A percentile compares a stretch with the other conserved stretches of the same genome.
These are phyloP conservation scores for Mortierella sp. DNA, from an alignment of 371 early-diverging fungal species.

Conservation along the genomic window DNA sequence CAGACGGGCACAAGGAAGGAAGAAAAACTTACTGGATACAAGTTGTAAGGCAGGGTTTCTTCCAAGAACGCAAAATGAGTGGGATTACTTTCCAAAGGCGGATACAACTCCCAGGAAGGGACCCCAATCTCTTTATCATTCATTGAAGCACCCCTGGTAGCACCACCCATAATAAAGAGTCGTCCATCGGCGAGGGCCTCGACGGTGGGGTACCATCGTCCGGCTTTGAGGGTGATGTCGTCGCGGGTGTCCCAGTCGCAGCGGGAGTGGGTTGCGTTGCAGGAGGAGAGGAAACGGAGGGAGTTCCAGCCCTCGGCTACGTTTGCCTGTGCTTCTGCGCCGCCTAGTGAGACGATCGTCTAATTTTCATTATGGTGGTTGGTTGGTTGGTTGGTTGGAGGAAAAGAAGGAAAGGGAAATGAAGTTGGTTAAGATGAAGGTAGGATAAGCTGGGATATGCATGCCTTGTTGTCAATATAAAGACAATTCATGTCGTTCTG, in stretches of 20 bases:
- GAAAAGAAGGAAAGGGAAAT: constrained; percentile 2
- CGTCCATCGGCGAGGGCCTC: constrained; percentile 69
- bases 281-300: constrained; percentile 66
- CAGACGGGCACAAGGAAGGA: background rate
- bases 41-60: constrained; percentile 73
- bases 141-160: constrained; percentile 63
- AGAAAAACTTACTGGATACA: constrained; percentile 59
- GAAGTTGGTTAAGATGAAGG: background rate
- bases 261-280: constrained; percentile 53
- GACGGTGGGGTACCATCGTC: constrained; percentile 76
- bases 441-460: background rate
- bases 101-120: constrained; percentile 62
- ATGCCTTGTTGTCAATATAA: background rate
- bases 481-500: background rate
- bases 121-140: constrained; percentile 67
- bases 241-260: constrained; percentile 64
- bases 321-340: constrained; percentile 56
- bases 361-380: background rate
- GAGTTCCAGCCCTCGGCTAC: constrained; percentile 66
- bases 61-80: constrained; percentile 64
- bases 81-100: constrained; percentile 40
- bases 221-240: constrained; percentile 42
- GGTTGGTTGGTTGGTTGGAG: background rate
- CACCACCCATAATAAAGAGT: constrained; percentile 71
- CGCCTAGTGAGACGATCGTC: constrained; percentile 52